A percentile compares a stretch with the other conserved stretches of the same genome.
phyloP scores from a whole-genome alignment of 176 grass and related monocot genomes.

The Olyra latifolia region DNA sequence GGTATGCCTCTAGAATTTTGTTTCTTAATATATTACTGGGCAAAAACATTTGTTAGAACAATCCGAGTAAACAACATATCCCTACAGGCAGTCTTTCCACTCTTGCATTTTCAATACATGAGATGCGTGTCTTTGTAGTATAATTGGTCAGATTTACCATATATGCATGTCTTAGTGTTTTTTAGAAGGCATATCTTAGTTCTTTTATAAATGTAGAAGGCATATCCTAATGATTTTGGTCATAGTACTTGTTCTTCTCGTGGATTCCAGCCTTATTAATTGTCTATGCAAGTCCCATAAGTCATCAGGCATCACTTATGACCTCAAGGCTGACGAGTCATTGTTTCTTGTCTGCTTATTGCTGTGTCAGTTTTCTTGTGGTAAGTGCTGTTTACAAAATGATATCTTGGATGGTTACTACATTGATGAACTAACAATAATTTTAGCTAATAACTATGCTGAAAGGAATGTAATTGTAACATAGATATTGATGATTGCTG shows the following conservation, averaged over 20 bases:
- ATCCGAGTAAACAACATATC: not conserved
- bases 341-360: not conserved
- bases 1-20: conserved; percentile 40
- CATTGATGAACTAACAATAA: not conserved
- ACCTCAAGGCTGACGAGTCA: not conserved
- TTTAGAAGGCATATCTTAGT: too few species aligned
- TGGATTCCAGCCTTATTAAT: not conserved
- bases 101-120: conserved; percentile 5
- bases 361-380: not conserved
- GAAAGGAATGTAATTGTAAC: not conserved
- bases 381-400: conserved; percentile 4
- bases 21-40: conserved; percentile 21
- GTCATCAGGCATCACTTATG: not conserved
- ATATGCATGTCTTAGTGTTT: not conserved
- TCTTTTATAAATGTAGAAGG: not conserved
- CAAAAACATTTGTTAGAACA: conserved; percentile 4
- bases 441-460: not conserved
- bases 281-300: not conserved
- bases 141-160: not conserved
- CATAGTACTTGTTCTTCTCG: not conserved
- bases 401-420: not conserved
- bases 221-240: not conserved
- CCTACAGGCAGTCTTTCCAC: not conserved
- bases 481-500: conserved; percentile 9
- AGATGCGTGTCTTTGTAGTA: conserved; percentile 10